Percentiles rank a stretch among this genome's conserved stretches.
These are phyloP conservation scores for Myxozyma geophila DNA, from an alignment of 805 yeast species.

Conservation along the genomic window DNA sequence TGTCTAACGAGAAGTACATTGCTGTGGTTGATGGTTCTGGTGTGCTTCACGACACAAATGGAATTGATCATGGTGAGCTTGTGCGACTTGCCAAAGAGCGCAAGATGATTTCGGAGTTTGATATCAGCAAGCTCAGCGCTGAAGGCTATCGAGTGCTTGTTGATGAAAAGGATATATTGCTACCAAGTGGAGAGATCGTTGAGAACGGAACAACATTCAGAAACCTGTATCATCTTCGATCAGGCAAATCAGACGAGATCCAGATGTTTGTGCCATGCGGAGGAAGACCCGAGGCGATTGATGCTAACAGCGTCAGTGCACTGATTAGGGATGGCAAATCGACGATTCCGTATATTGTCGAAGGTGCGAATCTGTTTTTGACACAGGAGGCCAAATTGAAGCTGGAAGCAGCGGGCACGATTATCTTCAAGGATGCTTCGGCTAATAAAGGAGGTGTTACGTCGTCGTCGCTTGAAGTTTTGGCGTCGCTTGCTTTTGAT, in stretches of 20 bases:
- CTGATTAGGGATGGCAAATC: conserved; percentile 80
- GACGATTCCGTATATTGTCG: conserved; percentile 85
- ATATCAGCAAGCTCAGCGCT: conserved; percentile 65
- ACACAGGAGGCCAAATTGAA: conserved; percentile 91
- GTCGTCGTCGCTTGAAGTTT: conserved; percentile 91
- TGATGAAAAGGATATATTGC: conserved; percentile 76
- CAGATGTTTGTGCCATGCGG: conserved; percentile 97
- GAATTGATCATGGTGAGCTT: conserved; percentile 80
- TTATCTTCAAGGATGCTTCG: conserved; percentile 92
- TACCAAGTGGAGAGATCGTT: conserved; percentile 78
- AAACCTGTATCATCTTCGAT: conserved; percentile 82
- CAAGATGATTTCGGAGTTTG: conserved; percentile 71
- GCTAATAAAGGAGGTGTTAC: conserved; percentile 99
- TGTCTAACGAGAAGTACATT: conserved; percentile 84
- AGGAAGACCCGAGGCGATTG: conserved; percentile 96
- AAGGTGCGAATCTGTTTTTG: conserved; percentile 95
- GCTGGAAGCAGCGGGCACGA: conserved; percentile 83
- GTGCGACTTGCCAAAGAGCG: conserved; percentile 77
- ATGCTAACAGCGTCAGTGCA: conserved; percentile 74
- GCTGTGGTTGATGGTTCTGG: conserved; percentile 96
- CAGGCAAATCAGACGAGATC: conserved; percentile 65
- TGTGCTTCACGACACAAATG: conserved; percentile 88
- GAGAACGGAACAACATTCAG: conserved; percentile 88
- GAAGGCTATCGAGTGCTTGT: conserved; percentile 83
- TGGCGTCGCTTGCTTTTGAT: conserved; percentile 89